Conservation (phyloP, 768 basidiomycete species). For the Amylocystis lapponica region DNA sequence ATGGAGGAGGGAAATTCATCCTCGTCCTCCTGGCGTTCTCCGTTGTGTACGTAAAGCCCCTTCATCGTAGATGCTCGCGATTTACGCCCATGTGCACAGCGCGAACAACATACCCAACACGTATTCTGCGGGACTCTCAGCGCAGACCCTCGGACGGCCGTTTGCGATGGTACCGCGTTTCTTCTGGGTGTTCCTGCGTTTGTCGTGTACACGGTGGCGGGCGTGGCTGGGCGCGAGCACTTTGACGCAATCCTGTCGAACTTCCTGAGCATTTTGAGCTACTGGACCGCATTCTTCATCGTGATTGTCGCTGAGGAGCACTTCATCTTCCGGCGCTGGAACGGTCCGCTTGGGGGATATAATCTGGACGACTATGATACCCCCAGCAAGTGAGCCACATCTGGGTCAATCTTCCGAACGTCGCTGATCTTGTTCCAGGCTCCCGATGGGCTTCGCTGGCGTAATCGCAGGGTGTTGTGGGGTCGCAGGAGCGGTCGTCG, state of each 20-base stretch:
- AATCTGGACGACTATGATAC: constrained; percentile 44
- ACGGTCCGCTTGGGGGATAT: constrained; percentile 43
- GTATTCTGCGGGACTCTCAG: constrained; percentile 41
- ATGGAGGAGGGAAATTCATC: constrained; percentile 41
- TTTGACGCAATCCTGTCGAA: constrained; percentile 40
- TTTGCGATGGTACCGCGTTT: constrained; percentile 38
- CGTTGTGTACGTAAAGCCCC: constrained; percentile 31
- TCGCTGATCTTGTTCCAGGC: constrained; percentile 20
- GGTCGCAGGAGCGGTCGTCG: constrained; percentile 42
- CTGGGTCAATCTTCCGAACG: not conserved
- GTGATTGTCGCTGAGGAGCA: constrained; percentile 44
- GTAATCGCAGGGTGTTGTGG: constrained; percentile 42
- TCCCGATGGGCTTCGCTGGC: constrained; percentile 45
- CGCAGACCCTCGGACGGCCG: constrained; percentile 36
- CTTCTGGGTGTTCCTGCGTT: constrained; percentile 34
- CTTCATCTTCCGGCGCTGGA: constrained; percentile 40
- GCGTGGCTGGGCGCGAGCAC: constrained; percentile 40
- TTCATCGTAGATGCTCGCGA: no score
- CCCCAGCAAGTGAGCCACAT: constrained; percentile 27
- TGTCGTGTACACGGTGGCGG: constrained; percentile 39
- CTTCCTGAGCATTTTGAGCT: constrained; percentile 33
- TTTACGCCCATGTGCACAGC: constrained; percentile 32
- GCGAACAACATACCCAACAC: constrained; percentile 46
- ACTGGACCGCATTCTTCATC: constrained; percentile 49
- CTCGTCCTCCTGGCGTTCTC: constrained; percentile 39